phyloP scores from a whole-genome alignment of 257 asterid genomes.

The Solanum tarijense region DNA sequence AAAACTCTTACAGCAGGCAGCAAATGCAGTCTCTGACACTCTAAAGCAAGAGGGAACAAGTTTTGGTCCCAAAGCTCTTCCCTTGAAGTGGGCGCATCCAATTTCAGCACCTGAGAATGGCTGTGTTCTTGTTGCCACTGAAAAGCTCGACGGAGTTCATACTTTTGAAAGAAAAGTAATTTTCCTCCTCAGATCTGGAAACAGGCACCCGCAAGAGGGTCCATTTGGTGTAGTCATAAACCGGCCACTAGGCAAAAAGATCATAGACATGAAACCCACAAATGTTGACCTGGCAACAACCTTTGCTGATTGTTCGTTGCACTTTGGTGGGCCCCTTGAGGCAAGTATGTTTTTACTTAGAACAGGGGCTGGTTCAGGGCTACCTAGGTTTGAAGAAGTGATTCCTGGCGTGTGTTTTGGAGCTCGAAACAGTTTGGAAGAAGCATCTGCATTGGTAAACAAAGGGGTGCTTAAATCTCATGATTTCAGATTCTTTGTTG shows the following conservation, averaged over 20 bases:
- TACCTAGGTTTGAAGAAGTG: conserved; percentile 61
- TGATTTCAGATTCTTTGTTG: conserved; percentile 80
- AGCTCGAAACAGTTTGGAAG: conserved; percentile 68
- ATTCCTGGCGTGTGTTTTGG: conserved; percentile 75
- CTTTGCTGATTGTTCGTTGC: conserved; percentile 66
- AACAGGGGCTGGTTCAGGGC: conserved; percentile 32
- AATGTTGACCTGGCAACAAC: conserved; percentile 70
- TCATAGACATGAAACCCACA: conserved; percentile 75
- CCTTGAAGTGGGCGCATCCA: conserved; percentile 96
- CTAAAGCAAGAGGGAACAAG: conserved; percentile 29
- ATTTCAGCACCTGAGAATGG: conserved; percentile 91
- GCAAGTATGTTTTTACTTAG: conserved; percentile 76
- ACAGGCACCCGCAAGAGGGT: conserved; percentile 77
- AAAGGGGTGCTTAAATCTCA: conserved; percentile 56
- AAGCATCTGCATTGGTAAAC: conserved; percentile 60
- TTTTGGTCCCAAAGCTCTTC: conserved; percentile 37
- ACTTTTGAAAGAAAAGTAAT: conserved; percentile 78
- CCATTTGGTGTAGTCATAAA: conserved; percentile 84
- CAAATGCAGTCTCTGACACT: conserved; percentile 28
- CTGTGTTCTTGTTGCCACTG: conserved; percentile 86
- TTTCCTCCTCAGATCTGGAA: conserved; percentile 84
- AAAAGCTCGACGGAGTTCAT: conserved; percentile 84
- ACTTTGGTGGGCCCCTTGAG: conserved; percentile 95
- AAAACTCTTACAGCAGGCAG: conserved; percentile 35
- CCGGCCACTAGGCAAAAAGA: conserved; percentile 70